Evolutionary conservation across 306 rosid genomes (phyloP).

Genomic region (Dryas drummondii): DNA sequence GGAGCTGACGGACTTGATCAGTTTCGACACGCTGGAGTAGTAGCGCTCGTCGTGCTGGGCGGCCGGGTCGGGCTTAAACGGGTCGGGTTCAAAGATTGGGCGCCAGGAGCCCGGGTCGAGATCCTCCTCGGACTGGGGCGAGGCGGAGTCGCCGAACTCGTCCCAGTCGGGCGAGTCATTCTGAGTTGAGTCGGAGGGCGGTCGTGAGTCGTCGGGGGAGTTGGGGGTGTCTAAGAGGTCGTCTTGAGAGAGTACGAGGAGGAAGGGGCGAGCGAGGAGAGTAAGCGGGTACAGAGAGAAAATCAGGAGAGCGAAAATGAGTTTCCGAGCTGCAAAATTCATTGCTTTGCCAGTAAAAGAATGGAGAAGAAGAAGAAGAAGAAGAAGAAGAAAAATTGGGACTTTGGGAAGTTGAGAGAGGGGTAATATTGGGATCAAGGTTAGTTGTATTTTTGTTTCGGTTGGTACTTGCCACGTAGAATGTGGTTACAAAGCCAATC

Average conservation of each 20-base stretch:
- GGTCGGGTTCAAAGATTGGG: conserved; percentile 73
- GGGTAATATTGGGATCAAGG: background rate
- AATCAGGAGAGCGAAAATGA: conserved; percentile 38
- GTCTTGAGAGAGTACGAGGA: conserved; percentile 76
- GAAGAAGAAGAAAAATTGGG: background rate
- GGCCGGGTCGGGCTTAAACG: conserved; percentile 23
- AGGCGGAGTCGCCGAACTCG: conserved; percentile 73
- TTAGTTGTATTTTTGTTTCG: background rate
- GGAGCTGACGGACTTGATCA: conserved; percentile 51
- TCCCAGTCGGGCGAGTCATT: conserved; percentile 82
- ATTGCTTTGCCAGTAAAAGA: conserved; percentile 17
- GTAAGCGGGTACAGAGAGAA: conserved; percentile 43
- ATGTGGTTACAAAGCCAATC: background rate
- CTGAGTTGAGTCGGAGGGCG: conserved; percentile 48
- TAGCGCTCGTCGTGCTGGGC: conserved; percentile 40
- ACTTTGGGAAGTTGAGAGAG: background rate
- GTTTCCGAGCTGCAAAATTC: conserved; percentile 27
- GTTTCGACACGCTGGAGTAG: conserved; percentile 53
- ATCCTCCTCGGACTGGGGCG: conserved; percentile 64
- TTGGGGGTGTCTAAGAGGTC: conserved; percentile 53
- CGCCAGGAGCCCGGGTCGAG: conserved; percentile 97
- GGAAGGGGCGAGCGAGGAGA: conserved; percentile 56
- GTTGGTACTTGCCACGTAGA: conserved; percentile 13
- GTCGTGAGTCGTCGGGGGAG: conserved; percentile 38
- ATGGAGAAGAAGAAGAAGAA: background rate